Conservation (phyloP, 192 early-diverging fungal genomes). For the Coemansia sp. region DNA sequence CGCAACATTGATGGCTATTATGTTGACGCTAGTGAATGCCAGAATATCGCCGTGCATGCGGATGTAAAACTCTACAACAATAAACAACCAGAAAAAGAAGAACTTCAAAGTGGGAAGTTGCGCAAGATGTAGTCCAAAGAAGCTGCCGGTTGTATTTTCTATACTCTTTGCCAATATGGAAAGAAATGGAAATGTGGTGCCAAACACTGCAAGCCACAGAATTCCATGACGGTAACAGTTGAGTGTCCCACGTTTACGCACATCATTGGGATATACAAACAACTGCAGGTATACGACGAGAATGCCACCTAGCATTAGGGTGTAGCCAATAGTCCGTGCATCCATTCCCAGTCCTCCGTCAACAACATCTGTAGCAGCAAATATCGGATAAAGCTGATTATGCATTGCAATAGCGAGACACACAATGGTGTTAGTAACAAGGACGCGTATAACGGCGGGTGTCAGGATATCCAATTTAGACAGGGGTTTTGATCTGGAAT, state of each 20-base stretch:
- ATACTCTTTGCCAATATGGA: no score
- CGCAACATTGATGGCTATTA: conserved; percentile 36
- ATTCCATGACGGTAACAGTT: conserved; percentile 41
- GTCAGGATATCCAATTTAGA: conserved; percentile 14
- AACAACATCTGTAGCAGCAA: conserved; percentile 29
- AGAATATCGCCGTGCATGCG: conserved; percentile 2
- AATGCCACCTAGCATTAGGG: conserved; percentile 39
- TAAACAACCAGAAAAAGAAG: no score
- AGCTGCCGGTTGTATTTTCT: no score
- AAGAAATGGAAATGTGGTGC: no score
- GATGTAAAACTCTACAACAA: no score
- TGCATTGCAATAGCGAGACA: conserved; percentile 24
- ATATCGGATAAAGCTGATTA: conserved; percentile 42
- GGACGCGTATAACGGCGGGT: conserved; percentile 12
- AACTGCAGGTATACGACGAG: conserved; percentile 56
- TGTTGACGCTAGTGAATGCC: conserved; percentile 30
- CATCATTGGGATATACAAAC: conserved; percentile 43
- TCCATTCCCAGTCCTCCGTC: conserved; percentile 58
- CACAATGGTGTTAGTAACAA: conserved; percentile 21
- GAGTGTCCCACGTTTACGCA: neutral
- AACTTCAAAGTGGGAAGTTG: neutral
- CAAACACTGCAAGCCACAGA: no score
- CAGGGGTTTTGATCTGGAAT: neutral
- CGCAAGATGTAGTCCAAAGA: no score
- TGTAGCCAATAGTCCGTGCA: conserved; percentile 52